Conservation (phyloP, 495 filamentous ascomycete genomes). For the Hypoxylon intermedium region DNA sequence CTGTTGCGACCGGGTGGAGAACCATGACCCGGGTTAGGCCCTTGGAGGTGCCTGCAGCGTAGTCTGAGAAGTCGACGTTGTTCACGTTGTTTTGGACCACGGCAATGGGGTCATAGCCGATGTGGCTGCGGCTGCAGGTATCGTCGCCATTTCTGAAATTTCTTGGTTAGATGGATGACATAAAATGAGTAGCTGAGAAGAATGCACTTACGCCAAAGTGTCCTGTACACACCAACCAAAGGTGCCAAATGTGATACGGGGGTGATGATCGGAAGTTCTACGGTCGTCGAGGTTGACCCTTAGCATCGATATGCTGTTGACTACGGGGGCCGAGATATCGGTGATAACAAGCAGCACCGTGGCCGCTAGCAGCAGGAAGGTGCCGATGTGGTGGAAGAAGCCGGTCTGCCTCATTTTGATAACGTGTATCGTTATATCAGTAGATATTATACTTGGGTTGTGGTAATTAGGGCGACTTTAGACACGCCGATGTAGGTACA, state of each 20-base stretch:
- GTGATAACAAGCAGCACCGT: constrained; percentile 63
- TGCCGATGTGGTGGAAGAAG: constrained; percentile 65
- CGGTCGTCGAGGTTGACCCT: constrained; percentile 54
- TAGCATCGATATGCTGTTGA: constrained; percentile 59
- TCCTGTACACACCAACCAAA: constrained; percentile 63
- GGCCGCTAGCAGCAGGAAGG: constrained; percentile 63
- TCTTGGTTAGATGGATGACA: constrained; percentile 33
- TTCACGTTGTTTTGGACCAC: constrained; percentile 48
- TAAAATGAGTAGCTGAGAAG: background rate
- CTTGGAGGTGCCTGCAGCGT: constrained; percentile 51
- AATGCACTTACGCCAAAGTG: constrained; percentile 39
- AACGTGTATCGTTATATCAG: constrained; percentile 1
- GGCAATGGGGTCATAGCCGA: constrained; percentile 62
- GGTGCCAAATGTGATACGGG: constrained; percentile 61
- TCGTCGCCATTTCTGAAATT: constrained; percentile 45
- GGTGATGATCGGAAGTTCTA: constrained; percentile 10
- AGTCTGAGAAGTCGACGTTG: constrained; percentile 50
- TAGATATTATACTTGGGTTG: background rate
- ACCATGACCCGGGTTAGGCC: constrained; percentile 64
- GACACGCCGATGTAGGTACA: constrained; percentile 7
- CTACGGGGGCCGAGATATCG: constrained; percentile 64
- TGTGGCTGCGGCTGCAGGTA: constrained; percentile 50
- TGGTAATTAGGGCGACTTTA: background rate
- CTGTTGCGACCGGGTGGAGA: constrained; percentile 66
- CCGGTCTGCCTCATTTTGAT: constrained; percentile 54